Evolutionary conservation across 139 green algal genomes (phyloP).

Genomic region (Picochlorum sp.): DNA sequence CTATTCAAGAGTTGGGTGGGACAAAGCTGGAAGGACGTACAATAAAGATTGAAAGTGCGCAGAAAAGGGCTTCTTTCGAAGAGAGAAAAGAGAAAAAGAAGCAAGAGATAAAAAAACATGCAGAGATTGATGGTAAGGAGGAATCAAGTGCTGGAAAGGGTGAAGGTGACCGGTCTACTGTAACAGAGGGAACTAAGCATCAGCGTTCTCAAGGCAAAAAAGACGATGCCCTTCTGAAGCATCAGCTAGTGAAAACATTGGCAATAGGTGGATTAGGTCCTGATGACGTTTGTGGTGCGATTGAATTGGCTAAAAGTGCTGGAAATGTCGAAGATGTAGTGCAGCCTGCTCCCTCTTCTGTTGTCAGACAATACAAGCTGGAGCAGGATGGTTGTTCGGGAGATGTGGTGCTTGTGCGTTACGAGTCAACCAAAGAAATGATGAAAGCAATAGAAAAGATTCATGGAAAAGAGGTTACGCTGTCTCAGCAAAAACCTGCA

Average conservation of each 20-base stretch:
- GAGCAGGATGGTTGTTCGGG: constrained; percentile 65
- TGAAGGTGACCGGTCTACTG: not conserved
- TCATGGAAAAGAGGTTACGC: constrained; percentile 32
- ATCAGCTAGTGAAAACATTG: constrained; percentile 57
- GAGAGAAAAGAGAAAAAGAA: constrained; percentile 49
- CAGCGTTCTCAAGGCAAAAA: not conserved
- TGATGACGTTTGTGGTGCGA: constrained; percentile 9
- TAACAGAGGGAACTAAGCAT: not conserved
- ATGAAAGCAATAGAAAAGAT: constrained; percentile 58
- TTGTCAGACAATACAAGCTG: constrained; percentile 39
- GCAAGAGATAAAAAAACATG: not conserved
- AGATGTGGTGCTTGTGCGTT: constrained; percentile 44
- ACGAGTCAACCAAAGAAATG: constrained; percentile 55
- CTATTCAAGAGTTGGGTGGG: constrained; percentile 52
- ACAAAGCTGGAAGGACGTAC: constrained; percentile 45
- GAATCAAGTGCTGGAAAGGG: not conserved
- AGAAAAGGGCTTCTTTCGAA: constrained; percentile 48
- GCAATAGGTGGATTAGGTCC: constrained; percentile 54
- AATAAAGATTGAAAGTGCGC: constrained; percentile 68
- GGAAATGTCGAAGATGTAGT: constrained; percentile 49
- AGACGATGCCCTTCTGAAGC: constrained; percentile 33
- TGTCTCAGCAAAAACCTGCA: not conserved
- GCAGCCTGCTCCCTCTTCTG: constrained; percentile 27
- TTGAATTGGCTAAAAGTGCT: constrained; percentile 20
- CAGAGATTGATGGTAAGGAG: not conserved